A percentile compares a stretch with the other conserved stretches of the same genome.
phyloP scores from a whole-genome alignment of 2,329 filamentous ascomycete genomes.

The Thelonectria discophora region DNA sequence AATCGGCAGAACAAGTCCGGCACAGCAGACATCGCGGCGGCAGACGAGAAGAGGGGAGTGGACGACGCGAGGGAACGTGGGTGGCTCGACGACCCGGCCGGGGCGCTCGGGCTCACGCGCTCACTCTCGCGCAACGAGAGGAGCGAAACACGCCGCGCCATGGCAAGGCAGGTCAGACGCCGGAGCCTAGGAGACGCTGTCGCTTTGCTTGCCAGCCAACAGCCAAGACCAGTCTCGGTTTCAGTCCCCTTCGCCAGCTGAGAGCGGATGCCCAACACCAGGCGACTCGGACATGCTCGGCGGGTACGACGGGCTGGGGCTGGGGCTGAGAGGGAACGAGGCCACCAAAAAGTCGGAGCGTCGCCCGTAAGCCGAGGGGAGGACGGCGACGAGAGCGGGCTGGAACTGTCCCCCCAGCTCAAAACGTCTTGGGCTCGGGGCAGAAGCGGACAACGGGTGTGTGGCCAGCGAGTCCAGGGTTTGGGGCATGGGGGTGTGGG shows the following conservation, averaged over 20 bases:
- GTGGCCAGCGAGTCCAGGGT: slow-evolving; percentile 32
- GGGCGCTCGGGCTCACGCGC: slow-evolving; percentile 36
- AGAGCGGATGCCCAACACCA: slow-evolving; percentile 5
- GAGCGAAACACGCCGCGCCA: slow-evolving; percentile 1
- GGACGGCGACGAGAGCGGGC: slow-evolving; percentile 35
- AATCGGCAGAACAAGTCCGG: slow-evolving; percentile 13
- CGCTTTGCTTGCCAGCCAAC: slow-evolving; percentile 1
- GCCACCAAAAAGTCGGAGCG: slow-evolving; percentile 32
- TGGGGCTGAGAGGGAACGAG: slow-evolving; percentile 11
- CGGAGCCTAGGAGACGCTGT: background rate
- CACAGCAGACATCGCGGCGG: slow-evolving; percentile 14
- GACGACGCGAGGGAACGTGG: slow-evolving; percentile 24
- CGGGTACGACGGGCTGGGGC: slow-evolving; percentile 19
- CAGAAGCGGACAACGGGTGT: slow-evolving; percentile 24
- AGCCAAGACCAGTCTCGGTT: background rate
- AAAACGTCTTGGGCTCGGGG: slow-evolving; percentile 31
- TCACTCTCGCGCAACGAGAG: slow-evolving; percentile 8
- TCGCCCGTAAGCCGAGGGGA: slow-evolving; percentile 35
- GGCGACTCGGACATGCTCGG: slow-evolving; percentile 21
- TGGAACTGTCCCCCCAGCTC: slow-evolving; percentile 21
- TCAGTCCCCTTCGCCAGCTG: slow-evolving; percentile 10
- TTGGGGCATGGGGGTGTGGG: slow-evolving; percentile 28
- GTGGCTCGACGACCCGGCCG: slow-evolving; percentile 39
- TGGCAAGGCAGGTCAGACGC: background rate
- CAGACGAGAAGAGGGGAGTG: slow-evolving; percentile 19